Base-by-base conservation (phyloP, 139 green algal species). In the Pleodorina starrii region DNA sequence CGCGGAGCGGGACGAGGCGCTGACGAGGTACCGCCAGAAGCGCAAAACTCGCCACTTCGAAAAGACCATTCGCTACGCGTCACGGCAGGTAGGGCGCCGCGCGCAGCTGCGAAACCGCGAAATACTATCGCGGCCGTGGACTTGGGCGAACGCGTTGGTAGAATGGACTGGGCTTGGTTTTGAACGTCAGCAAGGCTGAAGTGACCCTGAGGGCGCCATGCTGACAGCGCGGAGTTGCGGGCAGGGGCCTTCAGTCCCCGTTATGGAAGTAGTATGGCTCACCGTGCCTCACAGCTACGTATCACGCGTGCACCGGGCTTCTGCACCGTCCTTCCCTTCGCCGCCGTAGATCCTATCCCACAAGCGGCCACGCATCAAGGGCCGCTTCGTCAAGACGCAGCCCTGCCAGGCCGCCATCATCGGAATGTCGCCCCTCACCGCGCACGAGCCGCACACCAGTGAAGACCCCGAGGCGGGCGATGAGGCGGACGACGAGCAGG, bases 311-410 rank as follows among this genome's bases (percentile, higher is more conserved):
- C n/a, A n/a, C n/a, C n/a, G n/a, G n/a, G n/a, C n/a, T n/a, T n/a
- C n/a, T n/a, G n/a, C n/a, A n/a, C n/a, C n/a, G n/a, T n/a, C n/a
- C n/a, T n/a, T n/a, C n/a, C n/a, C n/a, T n/a, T n/a, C n/a, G n/a
- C n/a, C n/a, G n/a, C n/a, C n/a, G 60, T 86, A 93, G 90, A 63
- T 91, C 36, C 86, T 89, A 21, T 93, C 94, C 35, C 91, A 96
- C 86, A 95, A 94, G 82, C 89, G 95, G 10, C 94, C 95, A 5
- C 89, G 95, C 6, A 80, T 96, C 79, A 97, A 97, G 91, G 95
- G 95, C 35, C 84, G 95, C n/a, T 97, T 97, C 91, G 91, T 97
- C 14, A 97, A 94, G 84, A 93, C 90, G 59, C 89, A 96, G 83
- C 82, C 82, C 21, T 80, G 82, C 82, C 44, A 38, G 32, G 66